Evolutionary conservation across 805 yeast genomes (phyloP).

Genomic region (Saccharomycopsis javanensis): DNA sequence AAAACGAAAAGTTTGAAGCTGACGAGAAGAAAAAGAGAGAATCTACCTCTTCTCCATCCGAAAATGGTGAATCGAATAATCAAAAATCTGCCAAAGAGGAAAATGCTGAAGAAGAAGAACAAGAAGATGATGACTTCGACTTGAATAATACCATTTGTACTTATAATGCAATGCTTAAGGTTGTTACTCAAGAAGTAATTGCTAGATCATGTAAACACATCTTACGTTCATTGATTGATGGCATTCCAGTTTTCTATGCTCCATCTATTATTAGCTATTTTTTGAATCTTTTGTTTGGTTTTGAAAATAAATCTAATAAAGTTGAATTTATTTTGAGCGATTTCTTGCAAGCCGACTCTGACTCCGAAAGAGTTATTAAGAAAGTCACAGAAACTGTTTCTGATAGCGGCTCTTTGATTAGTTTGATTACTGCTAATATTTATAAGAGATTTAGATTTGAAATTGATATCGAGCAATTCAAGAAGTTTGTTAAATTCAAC

Average conservation of each 20-base stretch:
- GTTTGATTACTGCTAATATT: slow-evolving; percentile 41
- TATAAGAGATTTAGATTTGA: slow-evolving; percentile 51
- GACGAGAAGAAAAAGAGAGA: slow-evolving; percentile 25
- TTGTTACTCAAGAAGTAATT: slow-evolving; percentile 48
- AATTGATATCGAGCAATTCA: slow-evolving; percentile 33
- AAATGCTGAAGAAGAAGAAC: slow-evolving; percentile 21
- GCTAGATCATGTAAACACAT: slow-evolving; percentile 74
- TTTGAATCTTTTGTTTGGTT: slow-evolving; percentile 62
- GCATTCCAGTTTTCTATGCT: slow-evolving; percentile 43
- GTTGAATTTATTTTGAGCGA: slow-evolving; percentile 37
- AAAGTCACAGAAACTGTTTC: neutral
- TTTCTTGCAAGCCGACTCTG: slow-evolving; percentile 32
- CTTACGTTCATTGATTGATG: slow-evolving; percentile 39
- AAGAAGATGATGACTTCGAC: slow-evolving; percentile 19
- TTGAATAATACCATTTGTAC: slow-evolving; percentile 8
- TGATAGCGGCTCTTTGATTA: slow-evolving; percentile 26
- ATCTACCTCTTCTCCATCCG: slow-evolving; percentile 22
- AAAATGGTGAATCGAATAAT: slow-evolving; percentile 16
- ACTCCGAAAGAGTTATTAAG: slow-evolving; percentile 17
- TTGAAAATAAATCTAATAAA: slow-evolving; percentile 31
- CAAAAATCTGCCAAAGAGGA: slow-evolving; percentile 20
- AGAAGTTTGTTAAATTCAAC: slow-evolving; percentile 21
- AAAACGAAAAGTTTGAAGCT: slow-evolving; percentile 26
- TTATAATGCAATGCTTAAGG: slow-evolving; percentile 18
- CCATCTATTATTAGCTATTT: slow-evolving; percentile 58